A percentile compares a stretch with the other conserved stretches of the same genome.
phyloP scores from a whole-genome alignment of 116 monocot species.

The Iris pallida region DNA sequence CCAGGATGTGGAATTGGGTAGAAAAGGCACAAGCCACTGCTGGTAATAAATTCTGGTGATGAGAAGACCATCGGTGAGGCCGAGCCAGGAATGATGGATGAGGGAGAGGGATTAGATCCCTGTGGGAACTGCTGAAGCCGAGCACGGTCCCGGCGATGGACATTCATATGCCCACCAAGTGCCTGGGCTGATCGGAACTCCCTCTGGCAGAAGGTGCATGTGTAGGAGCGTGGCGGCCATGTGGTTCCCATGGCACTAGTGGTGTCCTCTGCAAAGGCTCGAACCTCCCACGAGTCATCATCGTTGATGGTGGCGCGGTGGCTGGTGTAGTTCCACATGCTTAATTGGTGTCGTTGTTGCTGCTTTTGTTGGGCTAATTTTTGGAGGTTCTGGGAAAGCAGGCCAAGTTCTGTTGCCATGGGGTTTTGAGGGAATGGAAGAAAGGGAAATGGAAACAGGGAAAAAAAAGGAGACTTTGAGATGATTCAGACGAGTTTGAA shows the following conservation, averaged over 20 bases:
- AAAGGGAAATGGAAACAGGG: no score
- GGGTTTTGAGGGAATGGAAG: background rate
- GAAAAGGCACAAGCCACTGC: constrained; percentile 4
- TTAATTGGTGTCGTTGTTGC: background rate
- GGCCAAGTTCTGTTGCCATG: constrained; percentile 2
- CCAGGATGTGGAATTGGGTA: background rate
- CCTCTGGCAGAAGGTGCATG: constrained; percentile 31
- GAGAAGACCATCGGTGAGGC: background rate
- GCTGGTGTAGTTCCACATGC: background rate
- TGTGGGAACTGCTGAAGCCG: constrained; percentile 17
- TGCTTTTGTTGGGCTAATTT: background rate
- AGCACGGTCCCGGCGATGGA: constrained; percentile 42
- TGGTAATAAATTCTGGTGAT: background rate
- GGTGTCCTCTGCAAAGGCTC: constrained; percentile 18
- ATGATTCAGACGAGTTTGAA: background rate
- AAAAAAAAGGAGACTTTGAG: no score
- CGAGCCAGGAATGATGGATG: background rate
- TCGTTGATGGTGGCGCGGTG: background rate
- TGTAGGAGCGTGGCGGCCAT: constrained; percentile 39
- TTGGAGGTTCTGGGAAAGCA: constrained; percentile 1
- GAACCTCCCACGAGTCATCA: constrained; percentile 19
- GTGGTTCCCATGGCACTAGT: constrained; percentile 11
- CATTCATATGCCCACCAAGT: constrained; percentile 48
- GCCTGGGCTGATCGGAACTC: constrained; percentile 54
- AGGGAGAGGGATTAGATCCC: no score